These are phyloP conservation scores for Fraxinus quadrangulata DNA, from an alignment of 257 asterid species.

Conservation along the genomic window DNA sequence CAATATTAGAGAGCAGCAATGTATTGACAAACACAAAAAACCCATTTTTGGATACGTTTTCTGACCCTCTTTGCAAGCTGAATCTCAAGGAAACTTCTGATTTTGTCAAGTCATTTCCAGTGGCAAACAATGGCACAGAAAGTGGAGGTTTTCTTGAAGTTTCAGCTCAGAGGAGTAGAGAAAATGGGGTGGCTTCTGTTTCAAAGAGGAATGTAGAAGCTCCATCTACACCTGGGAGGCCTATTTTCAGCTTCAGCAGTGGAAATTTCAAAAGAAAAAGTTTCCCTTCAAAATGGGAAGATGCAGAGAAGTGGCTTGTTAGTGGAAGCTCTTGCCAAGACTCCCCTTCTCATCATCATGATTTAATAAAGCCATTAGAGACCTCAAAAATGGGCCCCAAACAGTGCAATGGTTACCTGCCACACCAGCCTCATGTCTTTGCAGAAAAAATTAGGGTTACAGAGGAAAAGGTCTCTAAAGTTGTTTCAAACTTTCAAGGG, in stretches of 20 bases:
- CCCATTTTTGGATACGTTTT: constrained; percentile 57
- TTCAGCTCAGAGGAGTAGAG: constrained; percentile 40
- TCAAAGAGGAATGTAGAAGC: constrained; percentile 69
- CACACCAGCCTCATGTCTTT: constrained; percentile 42
- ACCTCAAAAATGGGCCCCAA: constrained; percentile 45
- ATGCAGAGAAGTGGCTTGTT: constrained; percentile 96
- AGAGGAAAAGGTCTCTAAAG: constrained; percentile 57
- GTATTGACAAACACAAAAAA: constrained; percentile 41
- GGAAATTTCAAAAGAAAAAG: constrained; percentile 63
- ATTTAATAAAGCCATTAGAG: constrained; percentile 38
- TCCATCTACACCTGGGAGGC: constrained; percentile 97
- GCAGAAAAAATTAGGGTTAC: constrained; percentile 60
- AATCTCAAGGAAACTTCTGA: constrained; percentile 83
- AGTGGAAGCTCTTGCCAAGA: constrained; percentile 63
- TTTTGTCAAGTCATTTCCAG: constrained; percentile 75
- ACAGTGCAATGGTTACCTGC: constrained; percentile 61
- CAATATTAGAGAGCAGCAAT: constrained; percentile 41
- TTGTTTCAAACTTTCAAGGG: constrained; percentile 51
- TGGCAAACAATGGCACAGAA: constrained; percentile 34
- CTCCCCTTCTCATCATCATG: constrained; percentile 53
- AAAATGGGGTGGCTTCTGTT: constrained; percentile 31
- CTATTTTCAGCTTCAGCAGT: constrained; percentile 83
- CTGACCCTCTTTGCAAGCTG: constrained; percentile 81
- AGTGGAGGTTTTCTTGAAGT: constrained; percentile 42
- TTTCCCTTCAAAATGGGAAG: constrained; percentile 96